Percentiles rank a stretch among this genome's conserved stretches.
Conservation (phyloP, 2,329 filamentous ascomycete species). For the Tolypocladium capitatum region DNA sequence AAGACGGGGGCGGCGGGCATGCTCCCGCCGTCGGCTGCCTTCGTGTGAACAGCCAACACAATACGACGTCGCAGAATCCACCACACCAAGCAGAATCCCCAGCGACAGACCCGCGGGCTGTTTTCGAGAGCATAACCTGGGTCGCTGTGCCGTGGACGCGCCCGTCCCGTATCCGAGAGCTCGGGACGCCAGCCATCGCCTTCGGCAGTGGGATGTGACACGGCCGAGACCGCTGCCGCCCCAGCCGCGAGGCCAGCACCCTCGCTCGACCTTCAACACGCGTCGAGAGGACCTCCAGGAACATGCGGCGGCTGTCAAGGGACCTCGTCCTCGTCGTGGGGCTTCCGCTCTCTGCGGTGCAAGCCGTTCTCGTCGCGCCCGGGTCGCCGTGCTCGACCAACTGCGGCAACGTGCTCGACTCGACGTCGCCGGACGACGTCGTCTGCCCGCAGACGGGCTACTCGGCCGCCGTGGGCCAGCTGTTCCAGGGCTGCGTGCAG, state of each 20-base stretch:
- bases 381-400: slow-evolving; percentile 34
- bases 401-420: slow-evolving; percentile 40
- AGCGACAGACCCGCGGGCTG: background rate
- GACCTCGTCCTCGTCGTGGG: background rate
- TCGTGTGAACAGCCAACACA: background rate
- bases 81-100: background rate
- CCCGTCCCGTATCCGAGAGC: background rate
- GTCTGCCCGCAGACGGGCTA: slow-evolving; percentile 32
- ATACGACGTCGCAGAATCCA: background rate
- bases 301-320: background rate
- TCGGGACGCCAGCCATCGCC: background rate
- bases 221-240: background rate
- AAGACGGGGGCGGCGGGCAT: background rate
- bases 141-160: background rate
- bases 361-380: slow-evolving; percentile 27
- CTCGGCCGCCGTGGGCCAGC: slow-evolving; percentile 25
- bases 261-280: background rate
- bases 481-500: slow-evolving; percentile 37
- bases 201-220: background rate
- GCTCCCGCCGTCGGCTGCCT: background rate
- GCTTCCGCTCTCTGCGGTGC: slow-evolving; percentile 7
- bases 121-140: background rate
- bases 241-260: background rate
- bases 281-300: background rate
- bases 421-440: slow-evolving; percentile 32